Evolutionary conservation across 2,329 filamentous ascomycete species (phyloP), one percentile per base, ranked within the genome.

Genomic region (Fusarium heterosporum): DNA sequence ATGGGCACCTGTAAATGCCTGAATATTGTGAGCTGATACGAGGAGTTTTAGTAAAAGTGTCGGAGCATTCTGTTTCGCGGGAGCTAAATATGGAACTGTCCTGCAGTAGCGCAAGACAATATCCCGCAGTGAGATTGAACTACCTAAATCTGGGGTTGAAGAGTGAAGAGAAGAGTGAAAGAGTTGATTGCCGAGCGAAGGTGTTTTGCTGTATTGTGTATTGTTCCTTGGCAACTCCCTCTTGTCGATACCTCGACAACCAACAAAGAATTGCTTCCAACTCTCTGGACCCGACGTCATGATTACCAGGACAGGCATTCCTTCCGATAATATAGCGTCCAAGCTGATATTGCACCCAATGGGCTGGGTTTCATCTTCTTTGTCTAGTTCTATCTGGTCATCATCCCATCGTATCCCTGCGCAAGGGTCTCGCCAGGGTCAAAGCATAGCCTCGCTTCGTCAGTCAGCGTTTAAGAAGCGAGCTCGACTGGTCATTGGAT

Each of bases 81-180:
- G 55, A 54, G 49, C 64, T 68, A 68, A 68, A 57, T 68, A 61
- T 66, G 64, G 64, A 68, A 68, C 60, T 68, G 61, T 61, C 55
- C 40, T 68, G 64, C 64, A 67, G 64, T 68, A 68, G 64, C 46
- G 64, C 50, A 56, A 55, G 60, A n/a, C 34, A 36, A 36, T 55
- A 47, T 51, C 64, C 49, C 14, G 19, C 34, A 13, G 16, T 48
- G 46, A 49, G 45, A 36, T n/a, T 17, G 34, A n/a, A 34, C 32
- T 34, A 16, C n/a, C 14, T 19, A 41, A 62, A 61, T 51, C 64
- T 30, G 60, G 50, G 60, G 64, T 61, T 59, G 19, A 17, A 42
- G n/a, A 38, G 26, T 12, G 16, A 17, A 5, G 29, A 22, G 25
- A n/a, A 22, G 25, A n/a, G 22, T 9, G 19, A n/a, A 8, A 10